Evolutionary conservation across 768 basidiomycete species (phyloP).

Genomic region (Tylopilus sp.): DNA sequence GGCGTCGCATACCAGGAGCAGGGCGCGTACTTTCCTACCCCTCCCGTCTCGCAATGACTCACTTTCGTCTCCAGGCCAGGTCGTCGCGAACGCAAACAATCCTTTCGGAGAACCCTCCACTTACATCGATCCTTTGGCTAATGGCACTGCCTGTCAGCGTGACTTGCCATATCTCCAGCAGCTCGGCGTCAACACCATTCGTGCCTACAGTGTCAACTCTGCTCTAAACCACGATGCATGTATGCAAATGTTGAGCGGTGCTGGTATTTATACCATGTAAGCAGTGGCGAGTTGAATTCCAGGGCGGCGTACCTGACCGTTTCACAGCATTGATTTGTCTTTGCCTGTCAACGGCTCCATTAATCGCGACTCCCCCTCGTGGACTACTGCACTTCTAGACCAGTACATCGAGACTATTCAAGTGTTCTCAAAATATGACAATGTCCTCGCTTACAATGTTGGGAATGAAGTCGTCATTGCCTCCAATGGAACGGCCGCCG

Average conservation of each 20-base stretch:
- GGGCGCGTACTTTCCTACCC: constrained; percentile 39
- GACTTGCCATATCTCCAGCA: constrained; percentile 76
- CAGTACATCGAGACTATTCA: constrained; percentile 77
- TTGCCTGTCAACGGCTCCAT: constrained; percentile 85
- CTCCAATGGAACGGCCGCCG: constrained; percentile 52
- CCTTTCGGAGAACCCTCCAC: constrained; percentile 68
- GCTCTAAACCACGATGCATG: constrained; percentile 82
- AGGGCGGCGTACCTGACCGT: constrained; percentile 9
- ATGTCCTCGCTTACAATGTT: constrained; percentile 85
- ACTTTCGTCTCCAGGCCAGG: constrained; percentile 28
- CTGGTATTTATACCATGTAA: constrained; percentile 88
- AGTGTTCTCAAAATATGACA: constrained; percentile 80
- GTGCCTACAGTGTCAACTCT: constrained; percentile 85
- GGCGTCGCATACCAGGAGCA: constrained; percentile 84
- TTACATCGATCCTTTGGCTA: constrained; percentile 77
- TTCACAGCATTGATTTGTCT: constrained; percentile 74
- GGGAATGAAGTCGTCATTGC: constrained; percentile 78
- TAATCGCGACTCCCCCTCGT: constrained; percentile 65
- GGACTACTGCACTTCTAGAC: constrained; percentile 79
- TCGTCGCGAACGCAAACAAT: constrained; percentile 47
- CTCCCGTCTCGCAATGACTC: not conserved
- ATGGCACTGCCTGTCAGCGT: constrained; percentile 63
- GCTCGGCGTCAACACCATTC: constrained; percentile 76
- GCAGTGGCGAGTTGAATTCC: constrained; percentile 27
- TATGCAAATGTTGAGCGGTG: constrained; percentile 71